Evolutionary conservation across 148 eudicot species (phyloP).

Genomic region (Arbutus unedo): DNA sequence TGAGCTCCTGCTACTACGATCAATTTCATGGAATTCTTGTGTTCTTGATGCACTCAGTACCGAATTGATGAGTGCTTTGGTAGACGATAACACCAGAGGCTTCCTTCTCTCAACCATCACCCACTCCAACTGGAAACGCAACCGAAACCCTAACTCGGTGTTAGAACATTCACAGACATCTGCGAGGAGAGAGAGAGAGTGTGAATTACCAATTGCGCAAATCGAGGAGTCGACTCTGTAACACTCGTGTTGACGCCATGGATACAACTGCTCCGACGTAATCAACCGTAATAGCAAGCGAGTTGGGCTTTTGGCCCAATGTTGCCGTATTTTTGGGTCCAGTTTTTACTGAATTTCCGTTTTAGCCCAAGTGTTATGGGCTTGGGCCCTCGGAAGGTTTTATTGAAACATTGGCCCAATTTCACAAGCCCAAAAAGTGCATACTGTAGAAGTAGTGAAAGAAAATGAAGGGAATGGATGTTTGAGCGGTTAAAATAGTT

Average conservation of each 20-base stretch:
- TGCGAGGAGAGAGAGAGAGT: not conserved
- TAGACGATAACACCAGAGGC: conserved; percentile 79
- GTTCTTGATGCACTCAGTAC: conserved; percentile 24
- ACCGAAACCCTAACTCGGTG: conserved; percentile 7
- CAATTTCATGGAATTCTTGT: conserved; percentile 13
- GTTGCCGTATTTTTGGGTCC: not conserved
- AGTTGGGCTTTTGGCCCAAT: not conserved
- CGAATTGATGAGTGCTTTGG: conserved; percentile 59
- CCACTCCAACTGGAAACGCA: not conserved
- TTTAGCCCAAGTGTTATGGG: not conserved
- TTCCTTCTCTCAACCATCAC: conserved; percentile 75
- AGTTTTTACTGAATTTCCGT: too few relatives aligned
- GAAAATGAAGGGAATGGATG: too few relatives aligned
- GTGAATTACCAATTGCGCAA: not conserved
- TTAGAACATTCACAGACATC: not conserved
- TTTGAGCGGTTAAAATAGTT: too few relatives aligned
- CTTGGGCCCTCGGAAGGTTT: not conserved
- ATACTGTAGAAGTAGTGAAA: too few relatives aligned
- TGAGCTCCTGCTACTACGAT: conserved; percentile 17
- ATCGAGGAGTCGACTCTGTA: not conserved
- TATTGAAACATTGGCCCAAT: too few relatives aligned
- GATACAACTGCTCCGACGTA: not conserved
- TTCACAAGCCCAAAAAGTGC: too few relatives aligned
- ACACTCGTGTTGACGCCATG: not conserved
- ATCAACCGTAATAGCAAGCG: not conserved